Conservation (phyloP, 768 basidiomycete species). For the Rhodotorula paludigena region DNA sequence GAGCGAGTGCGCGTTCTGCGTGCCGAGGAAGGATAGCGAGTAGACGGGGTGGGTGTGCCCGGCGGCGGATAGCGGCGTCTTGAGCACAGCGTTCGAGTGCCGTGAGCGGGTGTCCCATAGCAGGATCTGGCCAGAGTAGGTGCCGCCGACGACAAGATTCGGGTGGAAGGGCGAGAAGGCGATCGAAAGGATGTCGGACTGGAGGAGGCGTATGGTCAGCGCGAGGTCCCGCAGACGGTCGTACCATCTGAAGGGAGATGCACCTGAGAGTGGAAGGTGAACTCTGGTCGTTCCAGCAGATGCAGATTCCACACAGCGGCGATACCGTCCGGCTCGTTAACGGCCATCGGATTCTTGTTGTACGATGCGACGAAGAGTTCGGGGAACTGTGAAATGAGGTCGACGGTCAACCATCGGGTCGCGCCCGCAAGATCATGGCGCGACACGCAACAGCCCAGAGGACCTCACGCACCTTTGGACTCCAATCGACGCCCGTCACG, state of each 20-base stretch:
- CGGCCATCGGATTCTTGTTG: conserved; percentile 88
- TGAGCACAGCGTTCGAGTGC: conserved; percentile 89
- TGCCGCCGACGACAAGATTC: conserved; percentile 93
- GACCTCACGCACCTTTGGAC: conserved; percentile 66
- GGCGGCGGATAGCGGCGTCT: conserved; percentile 89
- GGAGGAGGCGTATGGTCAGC: conserved; percentile 6
- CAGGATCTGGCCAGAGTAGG: conserved; percentile 97
- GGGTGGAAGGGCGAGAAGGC: conserved; percentile 97
- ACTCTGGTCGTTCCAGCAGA: conserved; percentile 89
- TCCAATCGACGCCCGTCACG: conserved; percentile 96
- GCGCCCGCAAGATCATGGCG: no score
- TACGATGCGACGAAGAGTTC: conserved; percentile 94
- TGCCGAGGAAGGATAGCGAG: conserved; percentile 96
- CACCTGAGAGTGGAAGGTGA: conserved; percentile 96
- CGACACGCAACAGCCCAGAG: no score
- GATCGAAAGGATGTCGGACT: conserved; percentile 97
- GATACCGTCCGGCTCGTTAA: conserved; percentile 94
- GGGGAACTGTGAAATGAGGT: conserved; percentile 62
- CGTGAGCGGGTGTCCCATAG: conserved; percentile 92
- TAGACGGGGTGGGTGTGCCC: conserved; percentile 99
- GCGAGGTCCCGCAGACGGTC: conserved; percentile 11
- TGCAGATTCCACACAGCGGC: conserved; percentile 98
- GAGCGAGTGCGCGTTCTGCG: conserved; percentile 96
- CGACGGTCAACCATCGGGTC: neutral
- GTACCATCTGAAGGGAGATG: conserved; percentile 40